Base-by-base conservation (phyloP, 192 early-diverging fungal genomes). In the Pilaira anomala region DNA sequence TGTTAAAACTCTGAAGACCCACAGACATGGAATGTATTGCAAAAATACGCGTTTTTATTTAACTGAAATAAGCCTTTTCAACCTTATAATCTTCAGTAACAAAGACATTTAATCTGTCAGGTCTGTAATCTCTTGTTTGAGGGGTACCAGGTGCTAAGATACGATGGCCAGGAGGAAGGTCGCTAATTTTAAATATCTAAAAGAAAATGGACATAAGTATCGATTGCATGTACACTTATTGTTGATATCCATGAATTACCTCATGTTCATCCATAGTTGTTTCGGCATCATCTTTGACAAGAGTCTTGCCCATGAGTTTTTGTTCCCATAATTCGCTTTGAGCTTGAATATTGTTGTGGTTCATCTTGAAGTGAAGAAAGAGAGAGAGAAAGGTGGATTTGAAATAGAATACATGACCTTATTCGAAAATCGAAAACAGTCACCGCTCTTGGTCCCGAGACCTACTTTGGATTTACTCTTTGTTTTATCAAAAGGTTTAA, bases 91-190 rank as follows among this genome's bases (percentile, higher is more conserved):
- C 26, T 7, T 53, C n/a, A 26, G 25, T 28, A 7, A 53, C 51
- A 53, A 53, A 53, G 6, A 83, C 58, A 46, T 83, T 83, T 42
- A 83, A 49, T 16, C 81, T 56, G 9, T 78, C 68, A 8, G 74
- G 72, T 29, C 49, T 19, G 48, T 56, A 81, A 29, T 83, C 81
- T 72, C 77, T 76, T 8, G 81, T 83, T 28, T 59, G 50, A 11
- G 79, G 65, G 12, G 65, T 28, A 29, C 68, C 59, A 8, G 68
- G 70, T 13, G 50, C 18, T 16, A 80, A 55, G n/a, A 83, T 63
- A 30, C 81, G 81, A 65, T 70, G 52, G 5, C 33, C 26, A 16
- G 24, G 18, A 9, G 81, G 81, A 33, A 83, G 48, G 13, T 78
- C 69, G 7, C 48, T 57, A 14, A 54, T 18, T 6, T 52, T 62